Evolutionary conservation across 1,284 basidiomycete species (phyloP).

Genomic region (Microbotryum silenes-acaulis): DNA sequence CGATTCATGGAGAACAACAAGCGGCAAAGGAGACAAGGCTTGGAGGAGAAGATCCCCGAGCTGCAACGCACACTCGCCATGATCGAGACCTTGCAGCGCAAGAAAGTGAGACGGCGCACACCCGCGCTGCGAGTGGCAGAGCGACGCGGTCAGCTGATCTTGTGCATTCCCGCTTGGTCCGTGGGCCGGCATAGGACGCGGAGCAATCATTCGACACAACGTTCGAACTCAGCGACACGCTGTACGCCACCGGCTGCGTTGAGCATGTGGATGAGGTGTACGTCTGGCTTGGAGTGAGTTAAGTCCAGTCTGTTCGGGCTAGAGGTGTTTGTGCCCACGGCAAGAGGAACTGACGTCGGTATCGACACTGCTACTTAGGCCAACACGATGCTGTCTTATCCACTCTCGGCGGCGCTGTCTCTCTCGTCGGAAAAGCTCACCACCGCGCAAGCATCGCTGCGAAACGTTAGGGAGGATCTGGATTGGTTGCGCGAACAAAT

Average conservation of each 20-base stretch:
- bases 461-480: slow-evolving; percentile 73
- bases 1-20: slow-evolving; percentile 93
- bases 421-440: slow-evolving; percentile 72
- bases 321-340: slow-evolving; percentile 6
- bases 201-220: slow-evolving; percentile 66
- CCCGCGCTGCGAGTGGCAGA: too few species aligned
- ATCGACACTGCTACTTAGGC: slow-evolving; percentile 51
- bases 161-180: background rate
- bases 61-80: slow-evolving; percentile 87
- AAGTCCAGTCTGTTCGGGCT: slow-evolving; percentile 14
- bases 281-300: slow-evolving; percentile 88
- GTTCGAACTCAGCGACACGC: slow-evolving; percentile 92
- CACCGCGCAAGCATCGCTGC: slow-evolving; percentile 61
- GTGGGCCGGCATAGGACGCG: slow-evolving; percentile 33
- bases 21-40: slow-evolving; percentile 63
- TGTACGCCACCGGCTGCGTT: slow-evolving; percentile 83
- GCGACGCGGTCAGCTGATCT: background rate
- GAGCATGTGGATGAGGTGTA: slow-evolving; percentile 82
- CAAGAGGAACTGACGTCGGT: background rate
- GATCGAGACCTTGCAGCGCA: slow-evolving; percentile 61
- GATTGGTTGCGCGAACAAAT: slow-evolving; percentile 92
- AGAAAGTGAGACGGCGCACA: slow-evolving; percentile 55
- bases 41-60: slow-evolving; percentile 94
- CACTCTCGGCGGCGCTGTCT: slow-evolving; percentile 66
- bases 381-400: slow-evolving; percentile 96